Base-by-base conservation (phyloP, 768 basidiomycete species). In the Leucocoprinus leucothites region DNA sequence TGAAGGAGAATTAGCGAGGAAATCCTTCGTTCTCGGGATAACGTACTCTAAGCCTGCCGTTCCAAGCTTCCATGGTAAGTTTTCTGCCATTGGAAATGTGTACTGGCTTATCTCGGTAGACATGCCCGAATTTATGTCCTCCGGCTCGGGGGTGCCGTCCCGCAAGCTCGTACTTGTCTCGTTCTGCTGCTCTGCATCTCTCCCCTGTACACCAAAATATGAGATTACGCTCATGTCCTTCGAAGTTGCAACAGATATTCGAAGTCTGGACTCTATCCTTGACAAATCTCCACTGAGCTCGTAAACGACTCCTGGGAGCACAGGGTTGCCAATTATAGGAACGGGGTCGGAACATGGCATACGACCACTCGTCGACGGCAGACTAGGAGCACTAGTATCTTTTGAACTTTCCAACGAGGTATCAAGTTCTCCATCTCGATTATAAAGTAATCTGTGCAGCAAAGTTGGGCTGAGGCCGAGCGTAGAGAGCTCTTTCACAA, bases 401-500 rank as follows among this genome's bases (percentile, higher is more conserved):
- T 34, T 18, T 13, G 25, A 19, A 13, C 25, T 35, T 22, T 14
- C 25, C 21, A 34, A 25, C 6, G 54, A 44, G 49, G 4, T 4
- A 25, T 22, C 28, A 25, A 35, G 24, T n/a, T 36, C 35, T 4
- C 28, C 31, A 18, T 47, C 46, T 13, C 36, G 26, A 13, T 47
- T 28, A 44, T 63, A 67, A 16, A 79, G 65, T 19, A 79, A 67
- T 47, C 76, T 69, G 0, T 79, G 80, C 13, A 85, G 68, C 0
- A 81, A 63, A 8, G 68, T 63, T 3, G 82, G 82, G 55, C 71
- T 72, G 5, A 86, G 70, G 0, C 91, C 94, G 22, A 93, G 72
- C 2, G 81, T 77, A 3, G 81, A 75, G 16, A 98, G 83, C 68
- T 98, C 94, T 9, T 72, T 69, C 0, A 89, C 91, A 35, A 94